Evolutionary conservation across 2,329 filamentous ascomycete genomes (phyloP), one percentile per base, ranked within the genome.

Genomic region (Aspergillus brasiliensis): DNA sequence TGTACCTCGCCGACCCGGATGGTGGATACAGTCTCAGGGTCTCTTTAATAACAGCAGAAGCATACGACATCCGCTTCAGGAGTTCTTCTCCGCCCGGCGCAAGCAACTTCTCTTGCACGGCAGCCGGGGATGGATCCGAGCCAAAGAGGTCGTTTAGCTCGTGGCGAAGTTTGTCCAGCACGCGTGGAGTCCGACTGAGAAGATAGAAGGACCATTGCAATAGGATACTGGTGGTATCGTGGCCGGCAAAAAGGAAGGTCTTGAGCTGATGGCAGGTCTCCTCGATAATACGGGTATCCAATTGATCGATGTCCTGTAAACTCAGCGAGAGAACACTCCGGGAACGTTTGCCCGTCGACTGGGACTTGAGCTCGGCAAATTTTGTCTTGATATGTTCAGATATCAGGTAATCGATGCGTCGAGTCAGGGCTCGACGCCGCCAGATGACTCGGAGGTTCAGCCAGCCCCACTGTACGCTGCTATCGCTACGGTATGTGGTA

Each of bases 121-220:
- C 75, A 0, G 73, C 76, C 1, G 69, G 67, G 2, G 73, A 66
- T 1, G 76, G 67, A 34, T 82, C 76, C 0, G 77, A 57, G 8
- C 83, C 81, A 40, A 87, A 81, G 8, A 87, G 74, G 1, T 73
- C 73, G 59, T 85, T 81, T 63, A 84, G 83, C 68, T 88, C 85
- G 27, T 74, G 66, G 15, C 80, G 74, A 21, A 82, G 71, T 2
- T 72, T 72, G 1, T 64, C 60, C 17, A 80, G 70, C 19, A 68
- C 68, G 6, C 56, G 62, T 11, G 68, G 65, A 2, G 65, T 67
- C 2, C 63, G 65, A 27, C 56, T 56, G 5, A 69, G 61, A 27
- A 68, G 63, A 46, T 69, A 69, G 23, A 67, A 66, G 2, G 63
- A 44, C 65, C 67, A 70, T 28, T 65, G 59, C 2, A 69, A 53